A percentile compares a stretch with the other conserved stretches of the same genome.
Conservation (phyloP, 2,329 filamentous ascomycete genomes). For the Alternaria triticimaculans region DNA sequence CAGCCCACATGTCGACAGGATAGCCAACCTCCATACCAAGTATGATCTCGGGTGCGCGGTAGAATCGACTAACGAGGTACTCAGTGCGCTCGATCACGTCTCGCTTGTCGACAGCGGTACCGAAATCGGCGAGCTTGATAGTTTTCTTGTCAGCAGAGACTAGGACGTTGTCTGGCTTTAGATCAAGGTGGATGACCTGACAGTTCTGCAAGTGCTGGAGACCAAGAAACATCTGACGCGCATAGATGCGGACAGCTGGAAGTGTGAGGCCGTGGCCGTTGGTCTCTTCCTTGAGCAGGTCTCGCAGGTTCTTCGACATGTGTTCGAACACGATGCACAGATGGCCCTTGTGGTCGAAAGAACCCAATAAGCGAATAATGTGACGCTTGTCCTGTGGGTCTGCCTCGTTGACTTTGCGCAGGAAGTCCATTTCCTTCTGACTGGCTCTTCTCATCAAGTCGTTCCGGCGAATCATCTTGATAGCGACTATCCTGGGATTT, state of each 20-base stretch:
- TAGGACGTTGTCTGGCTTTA: slow-evolving; percentile 97
- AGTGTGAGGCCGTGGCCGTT: slow-evolving; percentile 87
- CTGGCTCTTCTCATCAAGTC: slow-evolving; percentile 92
- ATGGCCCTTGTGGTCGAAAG: slow-evolving; percentile 94
- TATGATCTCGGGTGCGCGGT: slow-evolving; percentile 95
- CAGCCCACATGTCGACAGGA: slow-evolving; percentile 95
- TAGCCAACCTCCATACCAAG: slow-evolving; percentile 96
- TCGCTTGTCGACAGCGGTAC: slow-evolving; percentile 89
- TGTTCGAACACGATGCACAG: slow-evolving; percentile 98
- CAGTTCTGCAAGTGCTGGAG: slow-evolving; percentile 87
- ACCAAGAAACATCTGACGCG: slow-evolving; percentile 92
- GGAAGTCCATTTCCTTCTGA: slow-evolving; percentile 90
- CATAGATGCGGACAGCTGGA: slow-evolving; percentile 84
- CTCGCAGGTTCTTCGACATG: slow-evolving; percentile 80
- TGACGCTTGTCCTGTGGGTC: slow-evolving; percentile 92
- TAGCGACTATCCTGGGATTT: slow-evolving; percentile 73
- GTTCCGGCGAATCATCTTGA: slow-evolving; percentile 98
- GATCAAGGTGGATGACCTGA: slow-evolving; percentile 91
- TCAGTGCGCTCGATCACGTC: slow-evolving; percentile 87
- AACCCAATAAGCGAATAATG: slow-evolving; percentile 83
- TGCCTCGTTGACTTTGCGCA: slow-evolving; percentile 83
- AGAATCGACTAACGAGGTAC: slow-evolving; percentile 96
- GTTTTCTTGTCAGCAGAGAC: slow-evolving; percentile 64
- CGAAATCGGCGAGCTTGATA: slow-evolving; percentile 94
- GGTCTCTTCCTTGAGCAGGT: slow-evolving; percentile 88